Conservation (phyloP, 441 rosid genomes). For the Aleurites moluccanus region DNA sequence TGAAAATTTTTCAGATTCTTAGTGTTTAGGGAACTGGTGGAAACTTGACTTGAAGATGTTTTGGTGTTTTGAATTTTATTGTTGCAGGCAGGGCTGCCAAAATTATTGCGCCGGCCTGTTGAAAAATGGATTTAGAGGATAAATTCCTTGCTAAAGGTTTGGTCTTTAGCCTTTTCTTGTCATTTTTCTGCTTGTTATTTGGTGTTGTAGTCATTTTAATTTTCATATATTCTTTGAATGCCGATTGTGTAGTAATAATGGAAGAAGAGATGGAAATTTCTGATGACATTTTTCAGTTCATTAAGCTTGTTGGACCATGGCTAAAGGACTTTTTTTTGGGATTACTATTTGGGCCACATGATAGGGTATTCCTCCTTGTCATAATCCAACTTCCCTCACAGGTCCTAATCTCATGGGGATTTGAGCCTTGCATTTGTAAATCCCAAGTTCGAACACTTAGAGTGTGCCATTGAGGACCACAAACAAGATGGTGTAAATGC, state of each 20-base stretch:
- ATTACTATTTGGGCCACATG: background rate
- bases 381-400: background rate
- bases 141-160: constrained; percentile 49
- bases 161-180: constrained; percentile 20
- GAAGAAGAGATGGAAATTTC: background rate
- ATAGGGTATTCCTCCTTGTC: too few species aligned
- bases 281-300: background rate
- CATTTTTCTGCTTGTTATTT: constrained; percentile 6
- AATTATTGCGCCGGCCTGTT: constrained; percentile 23
- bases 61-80: constrained; percentile 20
- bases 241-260: background rate
- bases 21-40: background rate
- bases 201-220: constrained; percentile 2
- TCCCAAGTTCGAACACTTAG: too few species aligned
- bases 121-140: constrained; percentile 54
- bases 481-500: too few species aligned
- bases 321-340: background rate
- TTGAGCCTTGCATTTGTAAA: background rate
- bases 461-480: too few species aligned
- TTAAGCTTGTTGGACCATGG: background rate
- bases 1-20: background rate
- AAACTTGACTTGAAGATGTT: background rate
- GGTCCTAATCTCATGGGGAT: background rate
- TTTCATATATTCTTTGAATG: constrained; percentile 1
- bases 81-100: constrained; percentile 36